These are phyloP conservation scores for Saccharomycopsis hybrid DNA, from an alignment of 1,139 yeast species.

Conservation along the genomic window DNA sequence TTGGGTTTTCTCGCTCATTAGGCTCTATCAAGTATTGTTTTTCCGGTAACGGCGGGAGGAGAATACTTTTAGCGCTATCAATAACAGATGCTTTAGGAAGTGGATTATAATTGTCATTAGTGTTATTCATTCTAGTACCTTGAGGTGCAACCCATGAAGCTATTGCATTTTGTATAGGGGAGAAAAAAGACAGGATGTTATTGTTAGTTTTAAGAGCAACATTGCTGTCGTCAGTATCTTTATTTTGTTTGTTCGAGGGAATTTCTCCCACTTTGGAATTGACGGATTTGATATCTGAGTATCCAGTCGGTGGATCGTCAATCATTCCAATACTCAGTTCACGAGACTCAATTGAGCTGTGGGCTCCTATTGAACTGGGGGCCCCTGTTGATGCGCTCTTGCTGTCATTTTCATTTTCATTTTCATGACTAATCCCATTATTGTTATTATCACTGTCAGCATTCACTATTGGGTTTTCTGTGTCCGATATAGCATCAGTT, in stretches of 20 bases:
- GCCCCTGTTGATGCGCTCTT: not conserved
- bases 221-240: not conserved
- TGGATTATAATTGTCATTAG: conserved; percentile 22
- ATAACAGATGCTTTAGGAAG: conserved; percentile 48
- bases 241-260: conserved; percentile 1
- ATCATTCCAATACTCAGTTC: not conserved
- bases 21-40: conserved; percentile 59
- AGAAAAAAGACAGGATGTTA: conserved; percentile 11
- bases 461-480: not conserved
- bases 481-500: not conserved
- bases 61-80: conserved; percentile 49
- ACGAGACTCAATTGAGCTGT: too few species aligned
- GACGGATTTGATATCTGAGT: not conserved
- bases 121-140: conserved; percentile 3
- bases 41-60: conserved; percentile 86
- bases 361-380: too few species aligned
- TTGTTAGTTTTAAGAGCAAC: not conserved
- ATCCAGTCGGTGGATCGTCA: not conserved
- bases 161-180: conserved; percentile 22
- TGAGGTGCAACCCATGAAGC: conserved; percentile 21
- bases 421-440: not conserved
- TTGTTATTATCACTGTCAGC: not conserved
- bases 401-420: not conserved
- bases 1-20: conserved; percentile 44
- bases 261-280: conserved; percentile 7